Base-by-base conservation (phyloP, 139 green algal species). In the Picochlorum costavermella region DNA sequence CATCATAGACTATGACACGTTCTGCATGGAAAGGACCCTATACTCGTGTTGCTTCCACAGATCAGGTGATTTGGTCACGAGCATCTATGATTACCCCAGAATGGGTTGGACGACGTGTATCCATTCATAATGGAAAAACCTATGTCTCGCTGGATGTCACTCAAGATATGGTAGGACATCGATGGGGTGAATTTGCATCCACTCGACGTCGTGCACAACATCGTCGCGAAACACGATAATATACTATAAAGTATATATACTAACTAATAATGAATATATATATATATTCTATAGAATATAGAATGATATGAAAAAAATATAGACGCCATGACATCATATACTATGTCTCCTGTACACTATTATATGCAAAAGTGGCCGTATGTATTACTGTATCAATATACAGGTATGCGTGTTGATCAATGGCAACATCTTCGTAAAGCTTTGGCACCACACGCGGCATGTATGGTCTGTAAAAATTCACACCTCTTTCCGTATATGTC, bases 101-200 rank as follows among this genome's bases (percentile, higher is more conserved):
- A 45, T 78, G 45, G 36, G 50, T 76, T 12, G 68, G 50, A 49
- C 44, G 57, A 33, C 14, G 25, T 29, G 23, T 61, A 25, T 36
- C 29, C 30, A 70, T 76, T 44, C 67, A 76, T 50, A 76, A 76
- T 61, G 70, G 70, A 50, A 60, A 78, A 49, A 69, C 31, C 46
- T 79, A 61, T 65, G 28, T 79, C 33, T 50, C 16, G 45, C 23
- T 70, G 3, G 67, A 66, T 63, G 43, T 79, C 17, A 62, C 60
- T 46, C 51, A 67, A 51, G 63, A 79, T 29, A 78, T 78, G 69
- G 63, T 78, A 45, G 71, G 71, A 23, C 72, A 79, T 60, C 75
- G 76, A 62, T 68, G 71, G n/a, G 72, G 70, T 33, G 72, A 78
- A 70, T 78, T 78, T 78, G 71, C 71, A 17, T 62, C 43, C 23